Evolutionary conservation across 805 yeast species (phyloP).

Genomic region (Candida tibetensis): DNA sequence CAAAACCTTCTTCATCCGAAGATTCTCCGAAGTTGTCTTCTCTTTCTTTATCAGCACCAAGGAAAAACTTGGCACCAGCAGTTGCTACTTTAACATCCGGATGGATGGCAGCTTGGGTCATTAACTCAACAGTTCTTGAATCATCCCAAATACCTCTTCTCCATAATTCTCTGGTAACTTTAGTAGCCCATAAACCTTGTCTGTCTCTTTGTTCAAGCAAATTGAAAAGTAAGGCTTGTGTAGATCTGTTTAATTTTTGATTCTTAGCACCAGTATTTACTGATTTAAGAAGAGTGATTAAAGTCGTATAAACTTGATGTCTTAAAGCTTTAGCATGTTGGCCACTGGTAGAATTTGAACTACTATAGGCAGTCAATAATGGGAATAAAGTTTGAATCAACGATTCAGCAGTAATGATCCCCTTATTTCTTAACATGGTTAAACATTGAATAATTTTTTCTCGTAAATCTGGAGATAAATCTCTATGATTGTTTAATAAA

Average conservation of each 20-base stretch:
- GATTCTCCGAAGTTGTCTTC: conserved; percentile 79
- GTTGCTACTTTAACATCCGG: conserved; percentile 82
- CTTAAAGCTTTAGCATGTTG: conserved; percentile 80
- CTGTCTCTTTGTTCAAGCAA: conserved; percentile 72
- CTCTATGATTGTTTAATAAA: conserved; percentile 72
- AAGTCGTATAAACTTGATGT: conserved; percentile 74
- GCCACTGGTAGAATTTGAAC: conserved; percentile 42
- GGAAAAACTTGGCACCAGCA: conserved; percentile 86
- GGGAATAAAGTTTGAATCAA: conserved; percentile 89
- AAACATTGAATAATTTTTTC: conserved; percentile 89
- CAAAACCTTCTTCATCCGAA: conserved; percentile 66
- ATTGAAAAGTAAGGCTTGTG: conserved; percentile 90
- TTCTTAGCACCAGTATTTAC: conserved; percentile 88
- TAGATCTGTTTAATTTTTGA: conserved; percentile 82
- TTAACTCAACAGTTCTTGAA: conserved; percentile 91
- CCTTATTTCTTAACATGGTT: conserved; percentile 87
- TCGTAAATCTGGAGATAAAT: conserved; percentile 77
- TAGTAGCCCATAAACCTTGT: conserved; percentile 95
- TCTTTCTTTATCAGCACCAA: conserved; percentile 93
- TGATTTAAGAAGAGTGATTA: conserved; percentile 73
- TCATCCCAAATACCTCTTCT: conserved; percentile 98
- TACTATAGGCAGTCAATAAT: conserved; percentile 61
- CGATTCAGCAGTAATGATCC: conserved; percentile 71
- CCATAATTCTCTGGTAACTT: conserved; percentile 93
- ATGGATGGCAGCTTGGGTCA: conserved; percentile 93